Conservation (phyloP, 495 filamentous ascomycete genomes). For the Achaetomiella virescens region DNA sequence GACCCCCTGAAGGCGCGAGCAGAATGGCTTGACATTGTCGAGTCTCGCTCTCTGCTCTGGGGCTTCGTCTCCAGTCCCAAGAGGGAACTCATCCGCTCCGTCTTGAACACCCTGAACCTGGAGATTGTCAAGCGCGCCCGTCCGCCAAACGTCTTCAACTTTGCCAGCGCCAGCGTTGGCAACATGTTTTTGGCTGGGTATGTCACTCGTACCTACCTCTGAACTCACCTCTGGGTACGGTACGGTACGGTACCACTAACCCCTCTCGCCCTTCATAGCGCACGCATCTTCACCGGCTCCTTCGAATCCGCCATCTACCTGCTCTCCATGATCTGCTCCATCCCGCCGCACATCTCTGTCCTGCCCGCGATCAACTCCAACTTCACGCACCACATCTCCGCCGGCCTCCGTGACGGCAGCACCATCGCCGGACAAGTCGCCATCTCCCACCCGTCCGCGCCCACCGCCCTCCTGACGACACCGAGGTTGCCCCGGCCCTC, state of each 20-base stretch:
- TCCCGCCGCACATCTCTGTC: constrained; percentile 67
- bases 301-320: constrained; percentile 80
- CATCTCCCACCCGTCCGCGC: constrained; percentile 74
- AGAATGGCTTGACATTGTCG: constrained; percentile 89
- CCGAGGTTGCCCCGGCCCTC: constrained; percentile 23
- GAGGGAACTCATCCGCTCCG: constrained; percentile 83
- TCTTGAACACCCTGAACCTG: constrained; percentile 80
- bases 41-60: constrained; percentile 73
- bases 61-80: constrained; percentile 69
- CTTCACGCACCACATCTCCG: constrained; percentile 89
- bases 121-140: constrained; percentile 85
- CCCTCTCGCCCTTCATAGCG: constrained; percentile 37
- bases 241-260: background rate
- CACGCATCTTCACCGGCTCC: constrained; percentile 72
- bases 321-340: constrained; percentile 70
- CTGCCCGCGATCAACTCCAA: constrained; percentile 91
- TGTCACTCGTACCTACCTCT: background rate
- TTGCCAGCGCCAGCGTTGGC: constrained; percentile 80
- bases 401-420: constrained; percentile 67
- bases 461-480: constrained; percentile 45
- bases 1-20: constrained; percentile 46
- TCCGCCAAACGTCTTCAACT: constrained; percentile 76
- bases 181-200: constrained; percentile 83
- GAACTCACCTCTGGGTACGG: too few species aligned
- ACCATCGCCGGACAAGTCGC: constrained; percentile 87